phyloP scores from a whole-genome alignment of 2,329 filamentous ascomycete species.

The Pseudocercospora musae region DNA sequence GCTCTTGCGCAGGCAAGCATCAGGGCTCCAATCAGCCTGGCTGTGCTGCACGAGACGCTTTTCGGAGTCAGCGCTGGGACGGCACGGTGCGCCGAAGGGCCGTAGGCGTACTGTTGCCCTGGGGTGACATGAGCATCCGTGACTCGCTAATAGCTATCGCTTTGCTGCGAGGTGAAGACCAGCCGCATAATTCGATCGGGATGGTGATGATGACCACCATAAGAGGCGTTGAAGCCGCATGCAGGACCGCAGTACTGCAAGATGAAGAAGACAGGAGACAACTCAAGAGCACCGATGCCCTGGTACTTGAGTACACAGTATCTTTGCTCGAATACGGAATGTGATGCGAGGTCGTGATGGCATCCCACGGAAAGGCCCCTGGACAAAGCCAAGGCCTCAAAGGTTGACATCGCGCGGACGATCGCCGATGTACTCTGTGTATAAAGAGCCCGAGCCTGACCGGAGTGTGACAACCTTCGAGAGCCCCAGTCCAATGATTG shows the following conservation, averaged over 20 bases:
- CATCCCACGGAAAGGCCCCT: too few relatives aligned
- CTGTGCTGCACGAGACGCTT: slow-evolving; percentile 2
- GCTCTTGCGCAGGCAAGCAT: slow-evolving; percentile 5
- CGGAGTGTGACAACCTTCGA: background rate
- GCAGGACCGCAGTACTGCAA: background rate
- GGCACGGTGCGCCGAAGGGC: background rate
- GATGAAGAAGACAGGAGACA: background rate
- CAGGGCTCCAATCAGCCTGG: background rate
- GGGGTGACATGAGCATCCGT: background rate
- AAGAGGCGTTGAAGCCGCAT: background rate
- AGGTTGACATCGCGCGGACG: background rate
- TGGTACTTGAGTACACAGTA: background rate
- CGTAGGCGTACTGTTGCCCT: too few relatives aligned
- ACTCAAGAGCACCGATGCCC: background rate
- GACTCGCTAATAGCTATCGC: background rate
- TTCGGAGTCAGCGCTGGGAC: background rate
- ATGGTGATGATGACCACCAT: background rate
- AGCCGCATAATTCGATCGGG: slow-evolving; percentile 6
- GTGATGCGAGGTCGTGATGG: too few relatives aligned
- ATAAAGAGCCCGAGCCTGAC: background rate
- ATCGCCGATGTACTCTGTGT: background rate
- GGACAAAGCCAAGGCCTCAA: background rate
- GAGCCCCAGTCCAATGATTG: background rate
- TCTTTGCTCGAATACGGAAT: too few relatives aligned
- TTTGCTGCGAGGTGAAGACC: background rate